These are phyloP conservation scores for Colletotrichum sidae DNA, from an alignment of 2,329 filamentous ascomycete species.

Conservation along the genomic window DNA sequence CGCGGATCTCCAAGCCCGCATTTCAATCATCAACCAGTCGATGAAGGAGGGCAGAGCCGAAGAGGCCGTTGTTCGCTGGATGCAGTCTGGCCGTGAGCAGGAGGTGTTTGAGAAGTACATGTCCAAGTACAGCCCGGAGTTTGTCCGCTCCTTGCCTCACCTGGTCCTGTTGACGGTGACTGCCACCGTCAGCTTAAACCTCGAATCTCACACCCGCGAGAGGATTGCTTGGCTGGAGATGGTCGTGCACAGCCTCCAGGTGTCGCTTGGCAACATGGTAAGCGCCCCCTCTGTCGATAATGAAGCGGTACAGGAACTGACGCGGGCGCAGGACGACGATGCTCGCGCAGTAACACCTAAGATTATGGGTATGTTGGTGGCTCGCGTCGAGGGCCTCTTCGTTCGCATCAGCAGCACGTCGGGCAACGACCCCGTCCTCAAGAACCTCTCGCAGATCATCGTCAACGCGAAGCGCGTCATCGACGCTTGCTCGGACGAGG, in stretches of 20 bases:
- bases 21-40: slow-evolving; percentile 70
- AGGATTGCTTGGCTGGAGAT: slow-evolving; percentile 72
- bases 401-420: slow-evolving; percentile 60
- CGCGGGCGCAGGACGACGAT: slow-evolving; percentile 60
- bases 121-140: slow-evolving; percentile 61
- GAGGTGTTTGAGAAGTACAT: slow-evolving; percentile 71
- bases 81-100: slow-evolving; percentile 71
- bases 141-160: slow-evolving; percentile 68
- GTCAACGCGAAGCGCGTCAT: slow-evolving; percentile 47
- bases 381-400: slow-evolving; percentile 64
- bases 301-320: slow-evolving; percentile 40
- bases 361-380: slow-evolving; percentile 66
- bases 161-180: slow-evolving; percentile 74
- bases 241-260: slow-evolving; percentile 65
- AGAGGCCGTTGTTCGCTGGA: slow-evolving; percentile 74
- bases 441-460: slow-evolving; percentile 60
- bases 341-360: slow-evolving; percentile 67
- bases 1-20: slow-evolving; percentile 65
- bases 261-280: slow-evolving; percentile 62
- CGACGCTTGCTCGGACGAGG: slow-evolving; percentile 38
- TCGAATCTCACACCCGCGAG: slow-evolving; percentile 65
- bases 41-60: slow-evolving; percentile 73
- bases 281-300: slow-evolving; percentile 46
- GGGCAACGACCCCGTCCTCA: slow-evolving; percentile 60
- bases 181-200: slow-evolving; percentile 70